Conservation (phyloP, 2,329 filamentous ascomycete genomes). For the Thermochaetoides dissita region DNA sequence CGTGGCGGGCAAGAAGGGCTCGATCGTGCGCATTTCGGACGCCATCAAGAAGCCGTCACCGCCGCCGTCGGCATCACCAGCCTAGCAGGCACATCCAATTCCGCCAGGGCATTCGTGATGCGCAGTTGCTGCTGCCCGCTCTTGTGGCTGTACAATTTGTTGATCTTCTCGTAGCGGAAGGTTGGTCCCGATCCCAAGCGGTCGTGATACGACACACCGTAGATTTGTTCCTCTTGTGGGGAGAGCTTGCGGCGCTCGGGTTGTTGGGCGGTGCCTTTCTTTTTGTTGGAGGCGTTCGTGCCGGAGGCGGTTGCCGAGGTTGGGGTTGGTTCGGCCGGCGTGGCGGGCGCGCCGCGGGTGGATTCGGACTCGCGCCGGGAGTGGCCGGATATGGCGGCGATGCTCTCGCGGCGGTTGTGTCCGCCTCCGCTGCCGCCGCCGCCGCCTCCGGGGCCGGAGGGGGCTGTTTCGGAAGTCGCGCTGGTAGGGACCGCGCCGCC, state of each 20-base stretch:
- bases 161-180: slow-evolving; percentile 74
- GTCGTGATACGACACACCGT: slow-evolving; percentile 76
- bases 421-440: slow-evolving; percentile 7
- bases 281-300: slow-evolving; percentile 35
- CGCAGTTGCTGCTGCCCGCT: slow-evolving; percentile 61
- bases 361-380: slow-evolving; percentile 30
- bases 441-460: neutral
- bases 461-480: slow-evolving; percentile 25
- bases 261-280: slow-evolving; percentile 23
- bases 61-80: slow-evolving; percentile 62
- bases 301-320: slow-evolving; percentile 4
- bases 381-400: slow-evolving; percentile 25
- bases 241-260: slow-evolving; percentile 57
- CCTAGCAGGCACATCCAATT: slow-evolving; percentile 56
- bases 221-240: slow-evolving; percentile 61
- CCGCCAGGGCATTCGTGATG: slow-evolving; percentile 57
- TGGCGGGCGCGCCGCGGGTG: slow-evolving; percentile 23
- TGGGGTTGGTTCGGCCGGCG: slow-evolving; percentile 20
- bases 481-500: slow-evolving; percentile 24
- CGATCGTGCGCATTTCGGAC: too few species aligned
- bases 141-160: slow-evolving; percentile 66
- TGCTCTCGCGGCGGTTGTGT: slow-evolving; percentile 37
- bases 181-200: slow-evolving; percentile 73
- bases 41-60: too few species aligned
- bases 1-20: too few species aligned